A percentile compares a stretch with the other conserved stretches of the same genome.
phyloP scores from a whole-genome alignment of 495 filamentous ascomycete species.

The Cetradonia linearis region DNA sequence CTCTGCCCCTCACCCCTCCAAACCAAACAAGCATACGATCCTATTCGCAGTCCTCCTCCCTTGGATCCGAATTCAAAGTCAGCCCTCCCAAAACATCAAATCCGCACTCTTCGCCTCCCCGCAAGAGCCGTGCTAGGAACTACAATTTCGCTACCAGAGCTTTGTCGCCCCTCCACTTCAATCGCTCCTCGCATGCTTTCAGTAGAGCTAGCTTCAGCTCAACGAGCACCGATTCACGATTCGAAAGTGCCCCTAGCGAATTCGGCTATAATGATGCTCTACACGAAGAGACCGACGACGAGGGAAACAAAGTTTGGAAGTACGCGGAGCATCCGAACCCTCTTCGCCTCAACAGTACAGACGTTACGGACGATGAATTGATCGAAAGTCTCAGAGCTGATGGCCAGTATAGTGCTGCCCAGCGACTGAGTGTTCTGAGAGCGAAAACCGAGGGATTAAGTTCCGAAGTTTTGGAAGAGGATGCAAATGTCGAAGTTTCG shows the following conservation, averaged over 20 bases:
- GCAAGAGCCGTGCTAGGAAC: background rate
- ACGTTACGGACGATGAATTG: conserved; percentile 12
- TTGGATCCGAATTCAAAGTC: conserved; percentile 8
- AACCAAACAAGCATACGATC: conserved; percentile 1
- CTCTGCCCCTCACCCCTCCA: background rate
- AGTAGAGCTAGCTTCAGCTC: conserved; percentile 11
- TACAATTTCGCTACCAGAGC: conserved; percentile 6
- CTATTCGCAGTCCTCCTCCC: conserved; percentile 14
- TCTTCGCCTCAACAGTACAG: conserved; percentile 3
- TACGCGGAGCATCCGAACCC: conserved; percentile 12
- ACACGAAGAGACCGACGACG: conserved; percentile 12
- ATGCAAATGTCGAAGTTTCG: conserved; percentile 38
- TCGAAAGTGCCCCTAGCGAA: conserved; percentile 13
- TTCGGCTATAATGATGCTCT: conserved; percentile 3
- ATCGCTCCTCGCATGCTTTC: conserved; percentile 7
- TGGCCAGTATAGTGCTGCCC: conserved; percentile 12
- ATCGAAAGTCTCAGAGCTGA: conserved; percentile 9
- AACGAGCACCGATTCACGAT: conserved; percentile 10
- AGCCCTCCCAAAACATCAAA: conserved; percentile 1
- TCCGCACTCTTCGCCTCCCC: background rate
- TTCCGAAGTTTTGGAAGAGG: background rate
- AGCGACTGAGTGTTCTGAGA: conserved; percentile 13
- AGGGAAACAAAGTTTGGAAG: conserved; percentile 8
- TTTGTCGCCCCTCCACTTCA: conserved; percentile 8
- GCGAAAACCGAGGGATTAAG: conserved; percentile 2